Evolutionary conservation across 345 rosid genomes (phyloP).

Genomic region (Bretschneidera sinensis): DNA sequence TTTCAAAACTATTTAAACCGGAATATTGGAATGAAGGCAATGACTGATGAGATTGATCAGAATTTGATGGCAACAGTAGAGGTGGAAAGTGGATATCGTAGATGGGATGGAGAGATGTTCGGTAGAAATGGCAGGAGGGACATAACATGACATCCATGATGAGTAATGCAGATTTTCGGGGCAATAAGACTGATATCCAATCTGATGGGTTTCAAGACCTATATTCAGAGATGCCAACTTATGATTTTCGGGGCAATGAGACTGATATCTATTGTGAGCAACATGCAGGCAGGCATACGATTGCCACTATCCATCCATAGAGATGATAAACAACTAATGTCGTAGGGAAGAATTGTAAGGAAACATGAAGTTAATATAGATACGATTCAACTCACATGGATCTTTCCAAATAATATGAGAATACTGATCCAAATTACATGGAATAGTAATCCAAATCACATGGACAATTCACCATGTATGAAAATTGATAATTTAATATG

Average conservation of each 20-base stretch:
- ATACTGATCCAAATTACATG: too few species aligned
- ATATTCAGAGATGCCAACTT: slow-evolving; percentile 14
- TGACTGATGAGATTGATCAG: not conserved
- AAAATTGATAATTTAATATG: too few species aligned
- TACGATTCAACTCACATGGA: too few species aligned
- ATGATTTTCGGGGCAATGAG: slow-evolving; percentile 12
- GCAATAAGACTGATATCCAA: slow-evolving; percentile 14
- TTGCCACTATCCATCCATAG: slow-evolving; percentile 18
- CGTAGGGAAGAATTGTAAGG: too few species aligned
- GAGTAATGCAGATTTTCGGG: slow-evolving; percentile 9
- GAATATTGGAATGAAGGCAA: slow-evolving; percentile 2
- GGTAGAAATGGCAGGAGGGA: slow-evolving; percentile 4
- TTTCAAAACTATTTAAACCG: slow-evolving; percentile 13
- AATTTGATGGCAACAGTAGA: slow-evolving; percentile 7
- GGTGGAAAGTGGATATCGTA: slow-evolving; percentile 4
- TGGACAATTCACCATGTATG: too few species aligned
- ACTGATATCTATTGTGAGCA: slow-evolving; percentile 9
- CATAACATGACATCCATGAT: too few species aligned
- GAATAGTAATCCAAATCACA: too few species aligned
- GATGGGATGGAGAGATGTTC: slow-evolving; percentile 10
- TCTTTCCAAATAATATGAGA: too few species aligned
- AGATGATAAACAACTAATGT: too few species aligned
- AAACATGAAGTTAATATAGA: too few species aligned
- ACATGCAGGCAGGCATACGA: slow-evolving; percentile 13
- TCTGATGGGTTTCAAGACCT: slow-evolving; percentile 10